phyloP scores from a whole-genome alignment of 352 stramenopile species.

The Elongisporangium anandrum region DNA sequence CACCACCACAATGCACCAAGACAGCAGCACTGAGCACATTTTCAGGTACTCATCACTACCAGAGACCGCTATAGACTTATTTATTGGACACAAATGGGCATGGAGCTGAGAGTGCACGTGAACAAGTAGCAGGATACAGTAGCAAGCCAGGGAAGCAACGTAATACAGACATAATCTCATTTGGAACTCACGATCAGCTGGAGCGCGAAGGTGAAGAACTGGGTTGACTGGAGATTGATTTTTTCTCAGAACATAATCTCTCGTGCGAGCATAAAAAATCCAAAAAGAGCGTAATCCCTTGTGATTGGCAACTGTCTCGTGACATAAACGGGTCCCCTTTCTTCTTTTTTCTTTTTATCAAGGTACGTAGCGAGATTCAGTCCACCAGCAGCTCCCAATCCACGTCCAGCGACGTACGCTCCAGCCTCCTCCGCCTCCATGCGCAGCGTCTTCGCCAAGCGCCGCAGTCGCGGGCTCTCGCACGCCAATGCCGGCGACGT shows the following conservation, averaged over 20 bases:
- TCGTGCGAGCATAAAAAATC: not conserved
- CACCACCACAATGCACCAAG: slow-evolving; percentile 6
- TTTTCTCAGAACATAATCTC: not conserved
- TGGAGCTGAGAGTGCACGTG: not conserved
- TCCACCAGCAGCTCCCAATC: not conserved
- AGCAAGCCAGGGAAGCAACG: not conserved
- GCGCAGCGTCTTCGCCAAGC: not conserved
- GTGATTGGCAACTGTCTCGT: not conserved
- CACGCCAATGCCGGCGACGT: not conserved
- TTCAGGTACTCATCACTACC: not conserved
- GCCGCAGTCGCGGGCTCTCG: not conserved
- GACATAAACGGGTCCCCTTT: not conserved
- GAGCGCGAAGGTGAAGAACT: too few relatives aligned
- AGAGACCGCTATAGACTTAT: slow-evolving; percentile 2
- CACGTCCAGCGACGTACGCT: not conserved
- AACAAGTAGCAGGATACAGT: too few relatives aligned
- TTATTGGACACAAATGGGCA: not conserved
- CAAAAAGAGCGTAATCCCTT: not conserved
- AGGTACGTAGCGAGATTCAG: not conserved
- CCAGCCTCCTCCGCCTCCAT: not conserved
- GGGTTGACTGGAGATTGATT: not conserved
- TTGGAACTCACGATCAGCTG: too few relatives aligned
- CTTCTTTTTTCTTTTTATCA: not conserved
- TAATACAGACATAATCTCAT: too few relatives aligned
- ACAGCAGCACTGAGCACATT: slow-evolving; percentile 1